Evolutionary conservation across 352 stramenopile genomes (phyloP), one percentile per base, ranked within the genome.

Genomic region (Phytophthora chlamydospora): DNA sequence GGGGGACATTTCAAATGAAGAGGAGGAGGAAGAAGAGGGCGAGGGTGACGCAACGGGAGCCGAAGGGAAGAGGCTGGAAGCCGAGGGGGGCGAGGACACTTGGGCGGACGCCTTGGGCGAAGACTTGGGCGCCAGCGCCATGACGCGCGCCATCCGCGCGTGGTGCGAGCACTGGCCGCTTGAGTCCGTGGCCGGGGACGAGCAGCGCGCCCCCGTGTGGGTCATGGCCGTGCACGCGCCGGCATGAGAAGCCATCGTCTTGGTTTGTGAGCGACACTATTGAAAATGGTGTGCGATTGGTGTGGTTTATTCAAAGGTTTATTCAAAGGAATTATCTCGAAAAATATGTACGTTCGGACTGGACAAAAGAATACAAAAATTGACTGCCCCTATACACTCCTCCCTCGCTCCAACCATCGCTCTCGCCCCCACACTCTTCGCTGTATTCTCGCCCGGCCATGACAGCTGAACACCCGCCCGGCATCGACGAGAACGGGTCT

Each of bases 121-220:
- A 3, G 59, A 44, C 62, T 91, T 92, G 32, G 86, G 83, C 5
- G 82, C 87, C 12, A 95, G 66, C 33, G 84, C 83, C 80, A 95
- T 87, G 42, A 93, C 68, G 21, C 87, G 83, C 35, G 83, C 78
- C 70, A 95, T 89, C 9, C 87, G 83, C 51, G 79, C 76, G 63
- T 95, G 87, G 57, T 95, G 87, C 35, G 83, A 73, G 59, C 87
- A 95, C 36, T 87, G 71, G 19, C 72, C 77, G 10, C 53, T 66
- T 9, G 68, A 70, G 39, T 68, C 54, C 2, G 73, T 74, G 9
- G 77, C 81, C 1, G 62, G 36, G 11, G 81, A 86, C 48, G 76
- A 67, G 52, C 87, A 95, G 13, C 83, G 82, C 59, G 61, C 58
- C 40, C 87, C 87, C 36, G 74, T 87, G 73, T 91, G 84, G 36